A percentile compares a stretch with the other conserved stretches of the same genome.
phyloP scores from a whole-genome alignment of 2,329 filamentous ascomycete species.

The Clonostachys byssicola region DNA sequence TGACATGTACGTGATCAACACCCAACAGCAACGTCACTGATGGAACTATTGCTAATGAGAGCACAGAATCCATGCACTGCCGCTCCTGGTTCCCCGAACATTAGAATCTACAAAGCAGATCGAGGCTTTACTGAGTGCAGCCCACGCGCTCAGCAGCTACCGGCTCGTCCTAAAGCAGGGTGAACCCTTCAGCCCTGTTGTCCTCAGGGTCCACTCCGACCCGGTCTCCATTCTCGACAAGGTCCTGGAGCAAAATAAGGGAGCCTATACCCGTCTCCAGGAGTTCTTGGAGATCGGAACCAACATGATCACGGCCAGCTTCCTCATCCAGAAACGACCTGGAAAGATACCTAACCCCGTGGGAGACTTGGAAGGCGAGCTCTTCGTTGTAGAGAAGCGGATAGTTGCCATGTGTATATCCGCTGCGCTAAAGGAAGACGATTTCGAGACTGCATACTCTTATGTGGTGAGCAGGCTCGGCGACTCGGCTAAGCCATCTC shows the following conservation, averaged over 20 bases:
- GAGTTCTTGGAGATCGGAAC: conserved; percentile 67
- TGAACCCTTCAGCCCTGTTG: conserved; percentile 74
- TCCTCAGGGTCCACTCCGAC: conserved; percentile 72
- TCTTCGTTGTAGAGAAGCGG: conserved; percentile 51
- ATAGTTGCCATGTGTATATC: conserved; percentile 79
- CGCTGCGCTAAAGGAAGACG: conserved; percentile 70
- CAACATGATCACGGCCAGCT: conserved; percentile 60
- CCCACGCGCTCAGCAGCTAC: conserved; percentile 72
- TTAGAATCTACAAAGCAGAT: conserved; percentile 47
- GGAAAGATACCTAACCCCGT: background rate
- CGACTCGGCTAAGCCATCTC: conserved; percentile 10
- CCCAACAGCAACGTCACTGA: background rate
- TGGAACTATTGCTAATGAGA: conserved; percentile 9
- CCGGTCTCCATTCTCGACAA: conserved; percentile 70
- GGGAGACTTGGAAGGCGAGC: conserved; percentile 18
- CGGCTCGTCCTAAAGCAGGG: conserved; percentile 74
- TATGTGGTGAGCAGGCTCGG: conserved; percentile 71
- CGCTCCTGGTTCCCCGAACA: conserved; percentile 48
- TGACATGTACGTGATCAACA: conserved; percentile 56
- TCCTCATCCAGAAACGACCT: conserved; percentile 17
- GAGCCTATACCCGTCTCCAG: conserved; percentile 70
- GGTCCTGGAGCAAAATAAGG: conserved; percentile 70
- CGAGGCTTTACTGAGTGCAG: conserved; percentile 65
- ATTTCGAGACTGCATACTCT: conserved; percentile 83
- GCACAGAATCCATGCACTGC: conserved; percentile 59